phyloP scores from a whole-genome alignment of 2,329 filamentous ascomycete genomes.

The Raffaelea deltoideospora region DNA sequence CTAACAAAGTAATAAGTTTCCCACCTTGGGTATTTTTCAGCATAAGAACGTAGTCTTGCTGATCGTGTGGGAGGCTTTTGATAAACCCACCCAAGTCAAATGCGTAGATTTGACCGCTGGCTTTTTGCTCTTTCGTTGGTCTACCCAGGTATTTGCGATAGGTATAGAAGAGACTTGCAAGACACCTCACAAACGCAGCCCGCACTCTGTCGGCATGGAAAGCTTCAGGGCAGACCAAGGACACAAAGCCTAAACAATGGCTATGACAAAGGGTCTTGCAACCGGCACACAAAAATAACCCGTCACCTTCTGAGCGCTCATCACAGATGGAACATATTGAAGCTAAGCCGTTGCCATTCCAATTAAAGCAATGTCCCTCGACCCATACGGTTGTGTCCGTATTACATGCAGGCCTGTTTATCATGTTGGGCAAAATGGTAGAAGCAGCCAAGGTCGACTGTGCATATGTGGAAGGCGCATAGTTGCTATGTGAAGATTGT shows the following conservation, averaged over 20 bases:
- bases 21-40: slow-evolving; percentile 51
- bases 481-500: slow-evolving; percentile 54
- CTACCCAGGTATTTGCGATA: slow-evolving; percentile 49
- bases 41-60: slow-evolving; percentile 49
- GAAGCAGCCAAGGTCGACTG: slow-evolving; percentile 76
- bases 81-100: slow-evolving; percentile 54
- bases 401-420: slow-evolving; percentile 63
- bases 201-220: slow-evolving; percentile 48
- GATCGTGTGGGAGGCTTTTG: slow-evolving; percentile 48
- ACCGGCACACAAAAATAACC: slow-evolving; percentile 57
- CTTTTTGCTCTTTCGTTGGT: slow-evolving; percentile 45
- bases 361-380: slow-evolving; percentile 69
- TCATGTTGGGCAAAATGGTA: slow-evolving; percentile 74
- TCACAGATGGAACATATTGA: slow-evolving; percentile 61
- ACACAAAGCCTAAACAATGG: slow-evolving; percentile 46
- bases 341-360: slow-evolving; percentile 40
- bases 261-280: slow-evolving; percentile 44
- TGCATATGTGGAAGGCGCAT: slow-evolving; percentile 72
- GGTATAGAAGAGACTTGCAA: slow-evolving; percentile 51
- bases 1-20: background rate
- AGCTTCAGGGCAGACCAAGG: slow-evolving; percentile 46
- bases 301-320: slow-evolving; percentile 55
- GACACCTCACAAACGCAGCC: slow-evolving; percentile 48
- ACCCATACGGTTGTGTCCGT: slow-evolving; percentile 72
- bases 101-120: slow-evolving; percentile 41